Evolutionary conservation across 129 eudicot species (phyloP).

Genomic region (Glebionis coronaria): DNA sequence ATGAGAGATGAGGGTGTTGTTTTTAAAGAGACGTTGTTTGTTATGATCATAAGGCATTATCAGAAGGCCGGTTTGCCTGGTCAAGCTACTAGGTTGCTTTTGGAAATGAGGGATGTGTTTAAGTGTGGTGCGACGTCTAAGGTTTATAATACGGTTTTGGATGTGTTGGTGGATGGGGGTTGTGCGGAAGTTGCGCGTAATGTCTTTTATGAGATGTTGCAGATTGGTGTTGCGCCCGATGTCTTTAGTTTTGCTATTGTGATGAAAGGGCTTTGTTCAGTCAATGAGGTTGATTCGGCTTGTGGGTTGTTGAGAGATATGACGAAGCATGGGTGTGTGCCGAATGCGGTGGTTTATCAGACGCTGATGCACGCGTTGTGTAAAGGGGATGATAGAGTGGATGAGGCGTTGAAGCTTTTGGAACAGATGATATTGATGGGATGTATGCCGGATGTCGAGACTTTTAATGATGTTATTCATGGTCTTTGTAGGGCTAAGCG

Average conservation of each 20-base stretch:
- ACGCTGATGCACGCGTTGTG: conserved; percentile 74
- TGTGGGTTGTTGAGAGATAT: conserved; percentile 74
- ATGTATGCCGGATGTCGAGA: conserved; percentile 81
- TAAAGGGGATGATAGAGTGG: conserved; percentile 49
- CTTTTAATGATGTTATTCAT: conserved; percentile 78
- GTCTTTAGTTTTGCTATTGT: conserved; percentile 70
- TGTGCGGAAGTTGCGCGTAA: conserved; percentile 78
- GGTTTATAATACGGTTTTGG: conserved; percentile 77
- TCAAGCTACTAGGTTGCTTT: conserved; percentile 76
- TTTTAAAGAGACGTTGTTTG: conserved; percentile 66
- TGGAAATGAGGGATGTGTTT: conserved; percentile 72
- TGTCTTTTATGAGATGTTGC: conserved; percentile 83
- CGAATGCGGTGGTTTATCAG: conserved; percentile 77
- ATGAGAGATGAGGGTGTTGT: conserved; percentile 81
- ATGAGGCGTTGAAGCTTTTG: conserved; percentile 62
- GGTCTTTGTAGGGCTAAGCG: conserved; percentile 71
- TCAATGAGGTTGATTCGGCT: conserved; percentile 75
- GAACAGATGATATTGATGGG: conserved; percentile 95
- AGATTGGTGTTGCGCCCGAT: conserved; percentile 63
- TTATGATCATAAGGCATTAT: conserved; percentile 68
- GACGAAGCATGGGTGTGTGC: conserved; percentile 91
- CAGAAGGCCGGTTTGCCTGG: conserved; percentile 89
- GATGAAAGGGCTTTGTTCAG: conserved; percentile 71
- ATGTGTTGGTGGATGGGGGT: conserved; percentile 58
- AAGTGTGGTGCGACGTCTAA: conserved; percentile 59